Evolutionary conservation across 345 rosid genomes (phyloP), one percentile per base, ranked within the genome.

Genomic region (Aquilaria sinensis): DNA sequence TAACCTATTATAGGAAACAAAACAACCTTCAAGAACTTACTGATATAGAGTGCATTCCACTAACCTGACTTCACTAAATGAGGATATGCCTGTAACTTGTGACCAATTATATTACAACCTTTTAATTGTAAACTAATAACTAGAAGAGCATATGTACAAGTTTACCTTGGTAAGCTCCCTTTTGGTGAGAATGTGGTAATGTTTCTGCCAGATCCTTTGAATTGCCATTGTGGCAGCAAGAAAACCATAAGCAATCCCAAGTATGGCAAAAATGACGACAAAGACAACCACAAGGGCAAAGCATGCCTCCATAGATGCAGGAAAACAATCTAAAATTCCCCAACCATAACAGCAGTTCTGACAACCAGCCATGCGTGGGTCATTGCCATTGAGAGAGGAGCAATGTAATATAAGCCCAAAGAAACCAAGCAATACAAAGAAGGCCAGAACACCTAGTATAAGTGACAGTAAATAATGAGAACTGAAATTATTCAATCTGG

Each of bases 261-360:
- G 87, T 74, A 88, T 86, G 30, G 89, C 95, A 56, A 94, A 90
- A 61, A 94, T 86, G 68, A 94, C 88, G 12, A 94, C 83, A 74
- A 94, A 94, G 56, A 94, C 90, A 48, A 90, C 32, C 52, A 85
- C 87, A 53, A 90, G 78, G 29, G 92, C 92, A 70, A 94, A 88
- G 71, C 96, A 86, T 34, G 96, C 97, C 75, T 94, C 99, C 96
- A 94, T 76, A 2, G 97, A 88, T 23, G 96, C 96, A 58, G 97
- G 99, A 77, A 94, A 94, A 70, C 96, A 88, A 67, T 93, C 97
- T 76, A 93, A 79, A 72, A 90, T 78, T 34, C 97, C 97, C 99
- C 97, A 87, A 43, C 99, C 97, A 62, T 94, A 94, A 72, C 96
- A 94, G 84, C 97, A 88, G 72, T 90, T 88, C 75, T 88, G 97